A percentile compares a stretch with the other conserved stretches of the same genome.
Conservation (phyloP, 495 filamentous ascomycete species). For the Lichenothelia convexa region DNA sequence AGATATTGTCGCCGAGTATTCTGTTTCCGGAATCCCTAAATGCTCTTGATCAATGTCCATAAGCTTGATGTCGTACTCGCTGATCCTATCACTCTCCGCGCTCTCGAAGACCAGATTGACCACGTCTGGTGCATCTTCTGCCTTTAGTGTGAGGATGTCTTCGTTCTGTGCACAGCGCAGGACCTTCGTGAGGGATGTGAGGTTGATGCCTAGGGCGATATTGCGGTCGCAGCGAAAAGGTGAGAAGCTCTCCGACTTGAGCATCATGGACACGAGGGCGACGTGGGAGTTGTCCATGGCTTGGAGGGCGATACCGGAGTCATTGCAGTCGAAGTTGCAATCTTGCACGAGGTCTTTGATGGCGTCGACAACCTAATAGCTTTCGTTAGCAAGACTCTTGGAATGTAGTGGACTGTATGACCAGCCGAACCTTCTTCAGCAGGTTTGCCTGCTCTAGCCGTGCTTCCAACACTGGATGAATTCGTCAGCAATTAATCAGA, state of each 20-base stretch:
- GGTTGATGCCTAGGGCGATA: slow-evolving; percentile 93
- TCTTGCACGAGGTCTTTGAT: slow-evolving; percentile 99
- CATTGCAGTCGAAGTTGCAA: slow-evolving; percentile 99
- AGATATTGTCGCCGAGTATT: slow-evolving; percentile 78
- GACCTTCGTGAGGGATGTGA: slow-evolving; percentile 91
- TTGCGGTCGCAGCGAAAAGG: slow-evolving; percentile 98
- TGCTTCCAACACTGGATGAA: slow-evolving; percentile 76
- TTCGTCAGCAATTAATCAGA: too few relatives aligned
- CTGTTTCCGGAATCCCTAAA: slow-evolving; percentile 93
- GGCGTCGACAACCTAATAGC: slow-evolving; percentile 94
- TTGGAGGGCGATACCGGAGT: slow-evolving; percentile 92
- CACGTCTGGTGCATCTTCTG: slow-evolving; percentile 86
- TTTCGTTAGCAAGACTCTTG: slow-evolving; percentile 11
- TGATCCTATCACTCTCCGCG: slow-evolving; percentile 70
- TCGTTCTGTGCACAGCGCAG: slow-evolving; percentile 86
- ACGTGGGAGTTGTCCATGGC: slow-evolving; percentile 99
- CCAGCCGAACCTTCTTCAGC: slow-evolving; percentile 88
- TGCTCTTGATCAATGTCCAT: slow-evolving; percentile 99
- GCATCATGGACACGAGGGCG: slow-evolving; percentile 94
- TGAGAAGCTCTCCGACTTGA: slow-evolving; percentile 87
- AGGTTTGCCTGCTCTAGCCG: slow-evolving; percentile 83
- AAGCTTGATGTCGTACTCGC: slow-evolving; percentile 98
- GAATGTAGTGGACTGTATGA: slow-evolving; percentile 4
- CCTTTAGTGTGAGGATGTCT: slow-evolving; percentile 91
- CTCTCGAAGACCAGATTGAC: slow-evolving; percentile 95